Evolutionary conservation across 345 rosid genomes (phyloP).

Genomic region (Bruguiera sexangula): DNA sequence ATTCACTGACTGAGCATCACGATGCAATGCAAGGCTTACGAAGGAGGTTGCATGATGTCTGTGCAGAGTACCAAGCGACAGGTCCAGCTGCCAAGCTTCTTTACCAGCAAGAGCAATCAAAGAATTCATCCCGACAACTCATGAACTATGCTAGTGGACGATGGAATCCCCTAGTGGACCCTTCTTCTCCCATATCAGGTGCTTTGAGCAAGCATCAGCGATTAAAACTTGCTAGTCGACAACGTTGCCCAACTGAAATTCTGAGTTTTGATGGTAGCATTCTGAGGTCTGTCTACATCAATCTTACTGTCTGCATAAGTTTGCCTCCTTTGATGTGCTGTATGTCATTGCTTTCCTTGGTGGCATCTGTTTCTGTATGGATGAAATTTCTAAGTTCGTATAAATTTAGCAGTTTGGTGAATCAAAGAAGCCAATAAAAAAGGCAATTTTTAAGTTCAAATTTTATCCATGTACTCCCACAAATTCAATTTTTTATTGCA

Average conservation of each 20-base stretch:
- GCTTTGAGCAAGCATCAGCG: conserved; percentile 71
- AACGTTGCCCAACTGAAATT: conserved; percentile 81
- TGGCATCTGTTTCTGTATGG: not conserved
- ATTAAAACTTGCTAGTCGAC: conserved; percentile 73
- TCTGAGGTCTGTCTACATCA: conserved; percentile 59
- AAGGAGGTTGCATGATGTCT: conserved; percentile 69
- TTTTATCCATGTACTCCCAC: no score
- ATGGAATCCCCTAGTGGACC: conserved; percentile 94
- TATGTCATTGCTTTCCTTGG: not conserved
- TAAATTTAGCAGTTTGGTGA: no score
- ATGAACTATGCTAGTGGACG: conserved; percentile 94
- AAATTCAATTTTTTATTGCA: no score
- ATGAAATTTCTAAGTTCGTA: not conserved
- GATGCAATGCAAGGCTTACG: conserved; percentile 79
- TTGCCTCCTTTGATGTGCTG: conserved; percentile 10
- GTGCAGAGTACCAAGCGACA: conserved; percentile 90
- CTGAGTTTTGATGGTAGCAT: conserved; percentile 97
- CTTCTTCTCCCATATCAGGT: conserved; percentile 87
- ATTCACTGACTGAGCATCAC: conserved; percentile 76
- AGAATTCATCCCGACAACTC: conserved; percentile 52
- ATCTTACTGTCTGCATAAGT: conserved; percentile 1
- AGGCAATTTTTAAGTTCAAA: no score
- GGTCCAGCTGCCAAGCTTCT: conserved; percentile 93
- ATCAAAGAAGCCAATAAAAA: no score
- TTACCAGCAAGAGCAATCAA: conserved; percentile 82